Evolutionary conservation across 2,329 filamentous ascomycete species (phyloP).

Genomic region (Fusarium torreyae): DNA sequence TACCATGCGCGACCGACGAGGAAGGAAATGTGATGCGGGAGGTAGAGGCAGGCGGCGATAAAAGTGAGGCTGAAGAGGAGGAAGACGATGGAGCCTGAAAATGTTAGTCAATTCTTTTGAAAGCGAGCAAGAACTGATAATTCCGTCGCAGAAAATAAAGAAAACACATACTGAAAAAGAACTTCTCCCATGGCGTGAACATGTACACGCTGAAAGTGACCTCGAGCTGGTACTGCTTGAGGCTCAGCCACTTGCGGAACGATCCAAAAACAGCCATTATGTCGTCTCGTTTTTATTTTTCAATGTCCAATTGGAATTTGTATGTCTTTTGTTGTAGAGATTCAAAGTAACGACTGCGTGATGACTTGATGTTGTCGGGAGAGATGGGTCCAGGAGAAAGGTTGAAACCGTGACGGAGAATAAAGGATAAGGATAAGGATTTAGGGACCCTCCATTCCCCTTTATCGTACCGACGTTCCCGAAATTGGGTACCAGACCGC

Average conservation of each 20-base stretch:
- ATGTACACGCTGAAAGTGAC: constrained; percentile 98
- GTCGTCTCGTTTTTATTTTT: background rate
- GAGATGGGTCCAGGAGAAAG: constrained; percentile 36
- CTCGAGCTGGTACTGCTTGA: constrained; percentile 98
- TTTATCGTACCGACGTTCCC: constrained; percentile 42
- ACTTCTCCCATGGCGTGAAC: constrained; percentile 95
- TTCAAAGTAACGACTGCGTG: background rate
- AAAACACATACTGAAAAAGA: constrained; percentile 87
- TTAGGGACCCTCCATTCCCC: constrained; percentile 34
- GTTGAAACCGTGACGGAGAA: constrained; percentile 24
- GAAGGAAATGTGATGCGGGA: constrained; percentile 89
- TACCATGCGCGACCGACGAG: constrained; percentile 91
- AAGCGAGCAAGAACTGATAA: background rate
- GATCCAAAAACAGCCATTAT: constrained; percentile 60
- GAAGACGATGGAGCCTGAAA: constrained; percentile 90
- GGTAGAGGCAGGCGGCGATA: constrained; percentile 91
- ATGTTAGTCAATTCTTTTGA: constrained; percentile 51
- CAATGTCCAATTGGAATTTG: background rate
- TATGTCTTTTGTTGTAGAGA: constrained; percentile 11
- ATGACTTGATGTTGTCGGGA: background rate
- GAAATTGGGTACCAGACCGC: constrained; percentile 35
- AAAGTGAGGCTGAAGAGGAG: constrained; percentile 88
- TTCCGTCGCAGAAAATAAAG: background rate
- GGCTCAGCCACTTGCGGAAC: constrained; percentile 87
- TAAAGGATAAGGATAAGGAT: constrained; percentile 25